These are phyloP conservation scores for Sphagnum tenellum DNA, from an alignment of 225 moss, liverwort and hornwort species.

Conservation along the genomic window DNA sequence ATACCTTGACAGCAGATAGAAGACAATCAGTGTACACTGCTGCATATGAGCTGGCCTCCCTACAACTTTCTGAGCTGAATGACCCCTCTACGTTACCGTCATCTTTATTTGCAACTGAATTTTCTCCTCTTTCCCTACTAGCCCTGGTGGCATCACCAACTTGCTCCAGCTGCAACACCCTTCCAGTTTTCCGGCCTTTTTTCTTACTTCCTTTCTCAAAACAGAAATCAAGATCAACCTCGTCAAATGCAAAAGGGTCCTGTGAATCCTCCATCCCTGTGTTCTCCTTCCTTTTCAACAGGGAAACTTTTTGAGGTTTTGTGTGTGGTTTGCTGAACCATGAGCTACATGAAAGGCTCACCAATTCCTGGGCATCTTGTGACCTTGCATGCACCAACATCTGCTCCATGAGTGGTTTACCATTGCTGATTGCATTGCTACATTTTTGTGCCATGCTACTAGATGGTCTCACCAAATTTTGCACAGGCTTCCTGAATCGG, in stretches of 20 bases:
- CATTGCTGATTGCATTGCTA: slow-evolving; percentile 16
- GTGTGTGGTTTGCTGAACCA: slow-evolving; percentile 30
- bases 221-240: slow-evolving; percentile 46
- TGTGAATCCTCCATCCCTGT: slow-evolving; percentile 53
- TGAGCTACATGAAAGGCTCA: slow-evolving; percentile 45
- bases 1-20: slow-evolving; percentile 92
- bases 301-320: slow-evolving; percentile 22
- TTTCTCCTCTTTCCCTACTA: slow-evolving; percentile 27
- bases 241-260: slow-evolving; percentile 88
- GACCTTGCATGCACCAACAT: slow-evolving; percentile 21
- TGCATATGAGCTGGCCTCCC: slow-evolving; percentile 45
- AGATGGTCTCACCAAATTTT: slow-evolving; percentile 15
- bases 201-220: slow-evolving; percentile 34
- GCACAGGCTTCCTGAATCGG: slow-evolving; percentile 35
- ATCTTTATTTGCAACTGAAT: slow-evolving; percentile 14
- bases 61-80: slow-evolving; percentile 25
- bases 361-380: slow-evolving; percentile 23
- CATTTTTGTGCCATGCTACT: slow-evolving; percentile 19
- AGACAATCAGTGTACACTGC: slow-evolving; percentile 65
- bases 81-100: slow-evolving; percentile 20
- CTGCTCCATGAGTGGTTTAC: slow-evolving; percentile 20
- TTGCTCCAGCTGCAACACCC: slow-evolving; percentile 23
- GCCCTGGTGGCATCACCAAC: slow-evolving; percentile 33
- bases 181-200: slow-evolving; percentile 47
- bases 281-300: slow-evolving; percentile 44